A percentile compares a stretch with the other conserved stretches of the same genome.
phyloP scores from a whole-genome alignment of 768 basidiomycete species.

The Kwoniella europaea region DNA sequence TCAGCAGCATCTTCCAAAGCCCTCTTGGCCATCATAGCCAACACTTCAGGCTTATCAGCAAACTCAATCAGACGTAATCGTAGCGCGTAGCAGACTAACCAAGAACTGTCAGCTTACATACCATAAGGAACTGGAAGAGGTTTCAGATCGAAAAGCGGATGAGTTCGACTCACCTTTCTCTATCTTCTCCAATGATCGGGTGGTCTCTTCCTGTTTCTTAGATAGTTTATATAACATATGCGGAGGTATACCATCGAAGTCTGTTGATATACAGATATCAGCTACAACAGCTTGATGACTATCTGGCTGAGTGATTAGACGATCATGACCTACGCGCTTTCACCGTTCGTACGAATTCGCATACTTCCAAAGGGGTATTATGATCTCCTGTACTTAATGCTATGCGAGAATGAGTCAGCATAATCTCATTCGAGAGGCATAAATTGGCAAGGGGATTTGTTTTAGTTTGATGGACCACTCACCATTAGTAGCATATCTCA shows the following conservation, averaged over 20 bases:
- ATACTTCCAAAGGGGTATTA: conserved; percentile 54
- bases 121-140: not conserved
- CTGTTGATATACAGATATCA: conserved; percentile 61
- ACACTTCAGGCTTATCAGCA: conserved; percentile 55
- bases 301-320: not conserved
- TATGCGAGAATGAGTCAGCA: conserved; percentile 5
- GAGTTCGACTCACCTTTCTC: conserved; percentile 72
- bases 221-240: conserved; percentile 60
- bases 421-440: not conserved
- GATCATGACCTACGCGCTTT: conserved; percentile 54
- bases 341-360: conserved; percentile 58
- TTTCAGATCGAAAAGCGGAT: not conserved
- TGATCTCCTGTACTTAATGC: conserved; percentile 55
- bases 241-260: conserved; percentile 77
- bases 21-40: conserved; percentile 53
- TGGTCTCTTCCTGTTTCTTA: conserved; percentile 86
- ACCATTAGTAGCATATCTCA: conserved; percentile 90
- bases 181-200: conserved; percentile 88
- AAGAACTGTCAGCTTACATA: not conserved
- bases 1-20: conserved; percentile 51
- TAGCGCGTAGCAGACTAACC: conserved; percentile 54
- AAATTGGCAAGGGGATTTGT: no score
- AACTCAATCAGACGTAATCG: conserved; percentile 54
- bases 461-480: conserved; percentile 35
- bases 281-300: conserved; percentile 1